These are phyloP conservation scores for Calonectria naviculata DNA, from an alignment of 2,329 filamentous ascomycete genomes.

Conservation along the genomic window DNA sequence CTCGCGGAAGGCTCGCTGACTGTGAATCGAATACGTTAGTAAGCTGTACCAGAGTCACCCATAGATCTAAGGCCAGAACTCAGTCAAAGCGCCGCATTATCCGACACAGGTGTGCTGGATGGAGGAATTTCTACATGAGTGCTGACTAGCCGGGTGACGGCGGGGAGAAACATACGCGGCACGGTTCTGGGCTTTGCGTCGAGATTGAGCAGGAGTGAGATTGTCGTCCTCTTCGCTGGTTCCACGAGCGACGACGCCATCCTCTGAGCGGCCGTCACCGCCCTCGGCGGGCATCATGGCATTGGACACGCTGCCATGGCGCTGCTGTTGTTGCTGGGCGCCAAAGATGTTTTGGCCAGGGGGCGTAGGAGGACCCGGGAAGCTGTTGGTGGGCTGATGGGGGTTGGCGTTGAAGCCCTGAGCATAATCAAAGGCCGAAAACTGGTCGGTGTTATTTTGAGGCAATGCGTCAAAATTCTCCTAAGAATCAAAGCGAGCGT, in stretches of 20 bases:
- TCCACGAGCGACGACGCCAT: conserved; percentile 43
- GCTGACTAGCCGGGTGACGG: neutral
- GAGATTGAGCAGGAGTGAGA: conserved; percentile 67
- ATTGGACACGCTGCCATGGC: conserved; percentile 36
- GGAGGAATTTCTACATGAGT: neutral
- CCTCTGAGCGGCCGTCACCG: conserved; percentile 52
- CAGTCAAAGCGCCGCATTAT: neutral
- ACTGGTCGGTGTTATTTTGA: conserved; percentile 56
- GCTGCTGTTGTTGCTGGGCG: conserved; percentile 40
- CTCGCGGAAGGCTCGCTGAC: conserved; percentile 95
- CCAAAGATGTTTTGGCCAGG: conserved; percentile 53
- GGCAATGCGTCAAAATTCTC: conserved; percentile 61
- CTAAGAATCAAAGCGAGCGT: conserved; percentile 46
- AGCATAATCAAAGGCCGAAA: conserved; percentile 57
- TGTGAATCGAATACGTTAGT: conserved; percentile 50
- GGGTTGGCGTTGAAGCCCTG: conserved; percentile 51
- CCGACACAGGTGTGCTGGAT: neutral
- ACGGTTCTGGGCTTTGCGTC: conserved; percentile 70
- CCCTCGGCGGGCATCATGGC: conserved; percentile 42
- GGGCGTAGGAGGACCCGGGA: conserved; percentile 63
- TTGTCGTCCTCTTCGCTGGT: conserved; percentile 68
- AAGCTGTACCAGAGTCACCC: neutral
- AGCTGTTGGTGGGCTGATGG: conserved; percentile 47
- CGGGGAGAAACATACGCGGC: conserved; percentile 63
- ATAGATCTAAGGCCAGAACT: neutral